Evolutionary conservation across 495 filamentous ascomycete genomes (phyloP), one percentile per base, ranked within the genome.

Genomic region (Tuber borchii): DNA sequence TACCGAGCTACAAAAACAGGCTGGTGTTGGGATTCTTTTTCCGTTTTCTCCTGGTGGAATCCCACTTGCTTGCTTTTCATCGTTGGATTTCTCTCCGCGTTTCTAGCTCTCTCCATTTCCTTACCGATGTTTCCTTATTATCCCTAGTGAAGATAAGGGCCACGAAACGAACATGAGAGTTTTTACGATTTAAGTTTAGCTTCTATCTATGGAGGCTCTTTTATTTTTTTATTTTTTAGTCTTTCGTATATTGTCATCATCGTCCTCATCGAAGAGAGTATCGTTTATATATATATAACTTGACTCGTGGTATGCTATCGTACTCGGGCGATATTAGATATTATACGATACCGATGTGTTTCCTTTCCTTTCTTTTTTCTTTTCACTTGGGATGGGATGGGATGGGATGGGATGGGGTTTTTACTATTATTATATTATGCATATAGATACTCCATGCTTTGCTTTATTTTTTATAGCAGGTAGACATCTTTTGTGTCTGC

Each of bases 41-140:
- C 42, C 75, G 73, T 77, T 69, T 81, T 77, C 17, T 34, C 68
- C 51, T 1, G n/a, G 51, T 61, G 7, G 22, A 26, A 61, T 61
- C 71, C 46, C 51, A 73, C 71, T 70, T 46, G 40, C 37, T 73
- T 68, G 26, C 45, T 70, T 72, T 61, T 43, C 45, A 69, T 14
- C 73, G 75, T 73, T 76, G 70, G 76, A 78, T 81, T 76, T 77
- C 75, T 74, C 83, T 74, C 76, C 77, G 78, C 76, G 79, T 83
- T 72, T 77, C 39, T 43, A 74, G 76, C 80, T 82, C 83, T 83
- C 79, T 80, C 42, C 9, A 12, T 43, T 82, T 81, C 82, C 76
- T 79, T 73, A 76, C 80, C 51, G 3, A 26, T 8, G 9, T 12
- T 61, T 61, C 10, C 51, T 14, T 14, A 22, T 61, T 61, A 26